Base-by-base conservation (phyloP, 2,329 filamentous ascomycete genomes). In the Macroventuria anomochaeta region DNA sequence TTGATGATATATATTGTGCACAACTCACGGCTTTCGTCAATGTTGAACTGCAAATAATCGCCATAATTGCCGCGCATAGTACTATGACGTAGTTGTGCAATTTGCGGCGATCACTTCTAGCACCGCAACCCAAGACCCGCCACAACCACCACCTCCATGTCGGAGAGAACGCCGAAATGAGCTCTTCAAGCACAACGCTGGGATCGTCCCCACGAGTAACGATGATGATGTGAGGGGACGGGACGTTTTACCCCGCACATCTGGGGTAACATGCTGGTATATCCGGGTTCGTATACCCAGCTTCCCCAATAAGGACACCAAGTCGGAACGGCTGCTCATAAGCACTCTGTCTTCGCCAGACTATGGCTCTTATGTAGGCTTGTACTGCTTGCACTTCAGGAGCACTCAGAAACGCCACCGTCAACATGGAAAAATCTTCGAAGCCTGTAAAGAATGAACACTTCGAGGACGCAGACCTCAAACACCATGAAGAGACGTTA, bases 231-330 rank as follows among this genome's bases (percentile, higher is more conserved):
- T 29, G 29, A 18, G 41, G 29, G 41, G 36, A 26, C 31, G 31
- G n/a, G 11, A 42, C n/a, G 23, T 37, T 31, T 31, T 53, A 53
- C 49, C 49, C 49, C 49, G 42, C 49, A 53, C 36, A 34, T 38
- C 18, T 50, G 47, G 39, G 21, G 34, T 15, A 26, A 36, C 25
- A 38, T 26, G 20, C 4, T 53, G 37, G 17, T 42, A 47, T 47
- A 37, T n/a, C 49, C 42, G 49, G 37, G 1, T 38, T 23, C 11
- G 21, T 46, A 53, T 46, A 34, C 26, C 41, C 48, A 41, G 13
- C 21, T 23, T n/a, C 8, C 23, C 23, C 23, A 25, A 25, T 15
- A 21, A 12, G n/a, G n/a, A n/a, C n/a, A n/a, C n/a, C 32, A 33
- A 40, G 25, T 15, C 7, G 13, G 8, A 21, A 7, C 15, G 18